Percentiles rank a stretch among this genome's conserved stretches.
Conservation (phyloP, 495 filamentous ascomycete genomes). For the Talaromyces thailandensis region DNA sequence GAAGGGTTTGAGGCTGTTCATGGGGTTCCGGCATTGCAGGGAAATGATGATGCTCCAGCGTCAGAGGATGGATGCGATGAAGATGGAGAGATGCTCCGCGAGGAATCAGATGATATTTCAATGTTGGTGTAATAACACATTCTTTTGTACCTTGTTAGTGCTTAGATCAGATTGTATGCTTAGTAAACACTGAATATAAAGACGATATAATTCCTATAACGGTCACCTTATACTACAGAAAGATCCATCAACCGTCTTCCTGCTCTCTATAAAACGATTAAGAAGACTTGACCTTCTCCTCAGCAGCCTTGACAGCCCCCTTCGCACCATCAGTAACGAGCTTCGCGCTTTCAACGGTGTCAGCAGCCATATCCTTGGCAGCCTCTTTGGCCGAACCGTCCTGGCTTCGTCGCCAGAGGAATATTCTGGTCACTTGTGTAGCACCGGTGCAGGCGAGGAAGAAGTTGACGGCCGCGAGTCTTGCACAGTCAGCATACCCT, state of each 20-base stretch:
- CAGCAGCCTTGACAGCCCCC: constrained; percentile 21
- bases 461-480: constrained; percentile 94
- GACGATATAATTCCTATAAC: not conserved
- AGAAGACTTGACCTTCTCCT: constrained; percentile 16
- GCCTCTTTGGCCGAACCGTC: constrained; percentile 34
- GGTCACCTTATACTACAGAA: not conserved
- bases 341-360: constrained; percentile 31
- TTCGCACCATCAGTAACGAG: constrained; percentile 17
- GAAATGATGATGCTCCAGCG: not conserved
- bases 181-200: not conserved
- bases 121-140: not conserved
- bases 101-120: not conserved
- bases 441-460: constrained; percentile 85
- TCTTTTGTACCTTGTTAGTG: too few relatives aligned
- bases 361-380: constrained; percentile 39
- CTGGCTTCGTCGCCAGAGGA: constrained; percentile 54
- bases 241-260: not conserved
- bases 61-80: not conserved
- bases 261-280: not conserved
- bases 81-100: not conserved
- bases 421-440: constrained; percentile 71
- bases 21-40: not conserved
- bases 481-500: constrained; percentile 19
- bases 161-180: too few relatives aligned
- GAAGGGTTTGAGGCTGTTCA: not conserved